These are phyloP conservation scores for Gnomoniopsis sp. DNA, from an alignment of 2,329 filamentous ascomycete genomes.

Conservation along the genomic window DNA sequence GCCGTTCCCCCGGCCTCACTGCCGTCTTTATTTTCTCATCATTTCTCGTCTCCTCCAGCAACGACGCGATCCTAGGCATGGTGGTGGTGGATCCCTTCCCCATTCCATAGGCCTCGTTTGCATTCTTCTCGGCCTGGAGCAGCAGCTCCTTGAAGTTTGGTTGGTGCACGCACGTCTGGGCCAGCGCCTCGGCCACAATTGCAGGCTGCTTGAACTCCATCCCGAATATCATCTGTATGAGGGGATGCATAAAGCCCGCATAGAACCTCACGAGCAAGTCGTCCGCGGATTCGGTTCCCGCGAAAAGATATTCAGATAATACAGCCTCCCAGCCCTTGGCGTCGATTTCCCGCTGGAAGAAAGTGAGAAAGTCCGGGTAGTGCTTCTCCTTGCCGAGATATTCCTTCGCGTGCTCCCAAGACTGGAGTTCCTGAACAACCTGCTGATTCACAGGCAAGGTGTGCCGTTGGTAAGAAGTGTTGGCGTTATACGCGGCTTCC, in stretches of 20 bases:
- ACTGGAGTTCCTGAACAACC: slow-evolving; percentile 52
- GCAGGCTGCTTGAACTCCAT: slow-evolving; percentile 80
- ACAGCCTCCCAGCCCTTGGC: slow-evolving; percentile 55
- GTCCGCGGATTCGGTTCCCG: slow-evolving; percentile 60
- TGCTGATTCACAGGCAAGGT: slow-evolving; percentile 42
- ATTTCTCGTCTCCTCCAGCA: slow-evolving; percentile 58
- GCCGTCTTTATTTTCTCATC: slow-evolving; percentile 56
- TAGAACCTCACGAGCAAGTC: slow-evolving; percentile 63
- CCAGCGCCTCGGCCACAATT: slow-evolving; percentile 75
- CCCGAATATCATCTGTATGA: slow-evolving; percentile 84
- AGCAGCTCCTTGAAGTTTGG: slow-evolving; percentile 55
- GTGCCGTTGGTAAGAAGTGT: slow-evolving; percentile 64
- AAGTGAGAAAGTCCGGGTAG: slow-evolving; percentile 73
- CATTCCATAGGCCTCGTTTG: slow-evolving; percentile 25
- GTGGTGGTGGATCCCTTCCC: slow-evolving; percentile 22
- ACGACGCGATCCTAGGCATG: slow-evolving; percentile 47
- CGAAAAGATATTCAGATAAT: slow-evolving; percentile 66
- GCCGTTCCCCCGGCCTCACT: slow-evolving; percentile 44
- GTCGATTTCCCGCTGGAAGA: slow-evolving; percentile 73
- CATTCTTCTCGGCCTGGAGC: slow-evolving; percentile 45
- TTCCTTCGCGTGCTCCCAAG: slow-evolving; percentile 51
- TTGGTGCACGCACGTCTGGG: slow-evolving; percentile 70
- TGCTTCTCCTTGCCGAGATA: slow-evolving; percentile 59
- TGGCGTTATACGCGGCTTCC: slow-evolving; percentile 60
- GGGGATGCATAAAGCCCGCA: slow-evolving; percentile 68